Evolutionary conservation across 2,329 filamentous ascomycete genomes (phyloP).

Genomic region (Monosporascus cannonballus): DNA sequence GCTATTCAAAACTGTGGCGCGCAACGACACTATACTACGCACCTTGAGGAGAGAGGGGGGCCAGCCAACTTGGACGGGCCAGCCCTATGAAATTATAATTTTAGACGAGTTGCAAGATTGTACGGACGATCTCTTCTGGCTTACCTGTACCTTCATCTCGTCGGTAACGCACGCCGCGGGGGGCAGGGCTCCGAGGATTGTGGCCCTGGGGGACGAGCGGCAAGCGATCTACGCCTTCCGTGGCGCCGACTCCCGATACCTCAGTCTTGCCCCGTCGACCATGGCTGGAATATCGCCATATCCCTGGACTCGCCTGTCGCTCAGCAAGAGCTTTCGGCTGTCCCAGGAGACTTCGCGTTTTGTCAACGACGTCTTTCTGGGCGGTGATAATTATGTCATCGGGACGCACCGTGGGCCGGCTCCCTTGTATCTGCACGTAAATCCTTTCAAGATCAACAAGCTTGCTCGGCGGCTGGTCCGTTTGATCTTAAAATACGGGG

Average conservation of each 20-base stretch:
- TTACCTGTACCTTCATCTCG: slow-evolving; percentile 17
- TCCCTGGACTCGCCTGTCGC: slow-evolving; percentile 9
- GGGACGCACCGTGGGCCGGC: slow-evolving; percentile 23
- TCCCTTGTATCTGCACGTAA: slow-evolving; percentile 19
- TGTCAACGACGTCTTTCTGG: slow-evolving; percentile 21
- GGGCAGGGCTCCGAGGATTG: slow-evolving; percentile 13
- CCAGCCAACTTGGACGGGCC: slow-evolving; percentile 14
- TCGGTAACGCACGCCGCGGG: slow-evolving; percentile 12
- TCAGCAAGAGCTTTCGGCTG: slow-evolving; percentile 23
- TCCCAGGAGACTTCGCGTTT: slow-evolving; percentile 17
- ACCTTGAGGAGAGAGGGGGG: slow-evolving; percentile 4
- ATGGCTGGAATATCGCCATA: slow-evolving; percentile 15
- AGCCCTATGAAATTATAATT: slow-evolving; percentile 24
- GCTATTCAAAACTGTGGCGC: slow-evolving; percentile 12
- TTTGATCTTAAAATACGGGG: slow-evolving; percentile 16
- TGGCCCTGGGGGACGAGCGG: slow-evolving; percentile 25
- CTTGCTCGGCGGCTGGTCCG: slow-evolving; percentile 12
- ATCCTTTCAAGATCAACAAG: slow-evolving; percentile 1
- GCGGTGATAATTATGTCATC: slow-evolving; percentile 20
- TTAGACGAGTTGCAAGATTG: slow-evolving; percentile 29
- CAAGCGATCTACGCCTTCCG: slow-evolving; percentile 24
- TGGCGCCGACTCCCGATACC: slow-evolving; percentile 22
- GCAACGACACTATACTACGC: slow-evolving; percentile 13
- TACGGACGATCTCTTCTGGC: slow-evolving; percentile 20
- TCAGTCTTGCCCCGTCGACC: slow-evolving; percentile 17